phyloP scores from a whole-genome alignment of 2,329 filamentous ascomycete species.

The Byssoonygena ceratinophila region DNA sequence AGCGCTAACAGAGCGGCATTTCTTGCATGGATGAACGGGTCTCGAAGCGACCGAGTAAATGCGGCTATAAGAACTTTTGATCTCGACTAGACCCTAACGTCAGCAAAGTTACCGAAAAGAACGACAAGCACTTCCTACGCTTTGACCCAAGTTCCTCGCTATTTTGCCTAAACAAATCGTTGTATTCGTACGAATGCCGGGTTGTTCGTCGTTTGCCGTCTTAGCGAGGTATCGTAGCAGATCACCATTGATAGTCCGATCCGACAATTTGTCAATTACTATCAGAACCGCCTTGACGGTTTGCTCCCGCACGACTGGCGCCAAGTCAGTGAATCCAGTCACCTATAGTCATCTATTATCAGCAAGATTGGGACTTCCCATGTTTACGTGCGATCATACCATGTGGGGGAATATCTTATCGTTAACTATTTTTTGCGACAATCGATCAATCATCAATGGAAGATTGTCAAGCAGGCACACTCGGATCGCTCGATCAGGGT shows the following conservation, averaged over 20 bases:
- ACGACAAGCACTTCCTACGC: conserved; percentile 29
- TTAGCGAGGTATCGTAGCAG: conserved; percentile 83
- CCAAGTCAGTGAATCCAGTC: conserved; percentile 87
- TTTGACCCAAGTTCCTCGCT: conserved; percentile 68
- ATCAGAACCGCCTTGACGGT: conserved; percentile 88
- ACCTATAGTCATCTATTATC: conserved; percentile 41
- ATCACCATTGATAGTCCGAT: conserved; percentile 87
- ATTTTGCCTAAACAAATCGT: conserved; percentile 97
- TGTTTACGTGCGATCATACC: conserved; percentile 39
- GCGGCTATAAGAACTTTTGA: conserved; percentile 88
- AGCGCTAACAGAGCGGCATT: conserved; percentile 82
- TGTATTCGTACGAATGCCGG: conserved; percentile 93
- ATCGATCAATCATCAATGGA: conserved; percentile 78
- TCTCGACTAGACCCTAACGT: conserved; percentile 47
- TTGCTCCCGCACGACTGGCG: conserved; percentile 86
- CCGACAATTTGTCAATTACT: conserved; percentile 78
- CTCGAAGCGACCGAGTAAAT: conserved; percentile 76
- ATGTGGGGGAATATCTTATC: conserved; percentile 96
- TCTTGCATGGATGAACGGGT: conserved; percentile 88
- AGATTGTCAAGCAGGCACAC: conserved; percentile 85
- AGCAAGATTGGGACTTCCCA: neutral
- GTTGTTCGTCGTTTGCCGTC: conserved; percentile 94
- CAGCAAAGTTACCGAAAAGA: conserved; percentile 18
- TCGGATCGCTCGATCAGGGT: conserved; percentile 81
- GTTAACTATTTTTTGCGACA: conserved; percentile 80